Conservation (phyloP, 2,329 filamentous ascomycete species). For the Scedosporium dehoogii region DNA sequence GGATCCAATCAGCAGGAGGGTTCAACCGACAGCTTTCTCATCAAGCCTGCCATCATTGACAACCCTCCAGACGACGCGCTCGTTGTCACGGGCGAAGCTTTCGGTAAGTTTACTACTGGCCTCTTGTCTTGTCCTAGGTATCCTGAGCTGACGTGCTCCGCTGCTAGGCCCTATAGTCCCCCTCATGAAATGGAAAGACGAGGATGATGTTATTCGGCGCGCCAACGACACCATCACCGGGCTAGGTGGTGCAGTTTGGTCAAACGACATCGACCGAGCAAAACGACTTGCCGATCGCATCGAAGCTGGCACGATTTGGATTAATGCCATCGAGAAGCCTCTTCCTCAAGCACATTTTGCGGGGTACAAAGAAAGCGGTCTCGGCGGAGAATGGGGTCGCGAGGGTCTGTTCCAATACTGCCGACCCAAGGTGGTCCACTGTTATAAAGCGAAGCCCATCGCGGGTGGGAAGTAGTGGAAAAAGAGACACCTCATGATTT, state of each 20-base stretch:
- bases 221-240: constrained; percentile 45
- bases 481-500: not conserved
- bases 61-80: constrained; percentile 46
- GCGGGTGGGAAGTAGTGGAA: not conserved
- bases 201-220: constrained; percentile 47
- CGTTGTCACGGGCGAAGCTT: constrained; percentile 45
- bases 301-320: constrained; percentile 49
- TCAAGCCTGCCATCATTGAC: constrained; percentile 48
- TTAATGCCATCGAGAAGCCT: constrained; percentile 33
- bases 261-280: constrained; percentile 38
- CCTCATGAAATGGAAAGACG: constrained; percentile 48
- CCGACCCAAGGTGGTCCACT: constrained; percentile 17
- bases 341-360: constrained; percentile 20
- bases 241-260: constrained; percentile 49
- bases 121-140: not conserved
- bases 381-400: constrained; percentile 24
- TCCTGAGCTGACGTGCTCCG: not conserved
- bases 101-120: constrained; percentile 18
- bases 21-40: constrained; percentile 37
- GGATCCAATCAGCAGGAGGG: constrained; percentile 22
- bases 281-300: constrained; percentile 41
- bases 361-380: constrained; percentile 23
- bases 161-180: constrained; percentile 50
- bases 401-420: constrained; percentile 21
- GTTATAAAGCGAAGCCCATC: not conserved